A percentile compares a stretch with the other conserved stretches of the same genome.
phyloP scores from a whole-genome alignment of 2,329 filamentous ascomycete species.

The Monilinia fructicola region DNA sequence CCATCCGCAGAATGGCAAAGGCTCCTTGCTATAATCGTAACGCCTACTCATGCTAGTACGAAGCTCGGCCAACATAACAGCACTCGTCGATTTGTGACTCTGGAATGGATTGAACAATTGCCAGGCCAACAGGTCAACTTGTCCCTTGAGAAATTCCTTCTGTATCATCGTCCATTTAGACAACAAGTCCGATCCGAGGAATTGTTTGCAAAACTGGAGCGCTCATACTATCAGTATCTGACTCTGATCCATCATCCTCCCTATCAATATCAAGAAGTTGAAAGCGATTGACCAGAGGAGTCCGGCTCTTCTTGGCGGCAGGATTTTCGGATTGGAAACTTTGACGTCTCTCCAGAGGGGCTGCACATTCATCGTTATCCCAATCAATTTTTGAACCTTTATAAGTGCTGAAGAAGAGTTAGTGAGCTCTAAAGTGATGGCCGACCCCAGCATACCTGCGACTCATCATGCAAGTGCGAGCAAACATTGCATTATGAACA shows the following conservation, averaged over 20 bases:
- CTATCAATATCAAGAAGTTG: conserved; percentile 55
- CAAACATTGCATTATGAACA: conserved; percentile 71
- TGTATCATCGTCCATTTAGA: neutral
- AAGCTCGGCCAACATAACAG: neutral
- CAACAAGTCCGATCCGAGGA: neutral
- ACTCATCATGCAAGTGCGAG: conserved; percentile 75
- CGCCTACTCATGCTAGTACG: conserved; percentile 6
- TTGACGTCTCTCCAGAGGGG: conserved; percentile 36
- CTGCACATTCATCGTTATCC: conserved; percentile 69
- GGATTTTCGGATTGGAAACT: conserved; percentile 36
- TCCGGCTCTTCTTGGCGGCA: conserved; percentile 42
- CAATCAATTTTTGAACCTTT: conserved; percentile 70
- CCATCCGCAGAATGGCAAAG: conserved; percentile 15
- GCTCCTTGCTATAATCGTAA: neutral
- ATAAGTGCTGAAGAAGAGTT: conserved; percentile 55
- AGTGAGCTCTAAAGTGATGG: conserved; percentile 28
- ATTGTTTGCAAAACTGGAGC: conserved; percentile 9
- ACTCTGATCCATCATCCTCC: conserved; percentile 39
- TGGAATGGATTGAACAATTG: neutral
- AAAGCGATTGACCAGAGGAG: conserved; percentile 59
- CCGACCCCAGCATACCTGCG: conserved; percentile 26
- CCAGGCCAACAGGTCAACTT: neutral
- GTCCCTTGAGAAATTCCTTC: neutral
- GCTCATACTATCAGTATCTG: conserved; percentile 17
- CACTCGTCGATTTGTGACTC: neutral